Conservation (phyloP, 1,284 basidiomycete species). For the Ceratobasidium sp. region DNA sequence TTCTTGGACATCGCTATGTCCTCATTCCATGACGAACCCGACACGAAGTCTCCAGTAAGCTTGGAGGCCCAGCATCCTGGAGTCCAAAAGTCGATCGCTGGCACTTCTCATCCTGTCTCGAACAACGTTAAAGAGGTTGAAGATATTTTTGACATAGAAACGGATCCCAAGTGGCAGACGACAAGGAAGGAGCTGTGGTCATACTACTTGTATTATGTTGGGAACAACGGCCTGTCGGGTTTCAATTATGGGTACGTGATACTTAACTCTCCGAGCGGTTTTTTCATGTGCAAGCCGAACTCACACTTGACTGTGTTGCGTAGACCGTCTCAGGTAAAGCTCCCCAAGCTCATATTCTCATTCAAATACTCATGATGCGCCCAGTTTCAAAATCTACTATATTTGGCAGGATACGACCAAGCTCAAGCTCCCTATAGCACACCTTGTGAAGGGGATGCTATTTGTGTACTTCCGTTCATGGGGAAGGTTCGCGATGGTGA, state of each 20-base stretch:
- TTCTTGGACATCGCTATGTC: background rate
- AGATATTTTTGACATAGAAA: conserved; percentile 38
- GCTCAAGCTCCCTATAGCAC: conserved; percentile 64
- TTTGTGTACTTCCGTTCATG: conserved; percentile 73
- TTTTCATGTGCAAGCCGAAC: background rate
- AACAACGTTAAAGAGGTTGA: conserved; percentile 11
- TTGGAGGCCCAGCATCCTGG: conserved; percentile 2
- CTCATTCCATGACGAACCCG: background rate
- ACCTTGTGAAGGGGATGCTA: conserved; percentile 62
- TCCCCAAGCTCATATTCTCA: background rate
- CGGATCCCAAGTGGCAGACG: conserved; percentile 58
- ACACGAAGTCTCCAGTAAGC: background rate
- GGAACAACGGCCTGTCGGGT: conserved; percentile 75
- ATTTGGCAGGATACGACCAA: conserved; percentile 75
- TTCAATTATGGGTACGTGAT: conserved; percentile 74
- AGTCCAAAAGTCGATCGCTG: background rate
- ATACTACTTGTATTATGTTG: conserved; percentile 78
- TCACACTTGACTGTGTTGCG: background rate
- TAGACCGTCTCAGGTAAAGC: conserved; percentile 28
- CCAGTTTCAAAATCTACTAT: conserved; percentile 79
- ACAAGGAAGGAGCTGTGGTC: conserved; percentile 70
- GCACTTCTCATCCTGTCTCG: background rate
- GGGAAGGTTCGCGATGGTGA: conserved; percentile 70
- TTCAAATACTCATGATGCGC: background rate
- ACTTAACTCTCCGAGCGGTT: conserved; percentile 51